A percentile compares a stretch with the other conserved stretches of the same genome.
phyloP scores from a whole-genome alignment of 768 basidiomycete genomes.

The Clathrus columnatus region DNA sequence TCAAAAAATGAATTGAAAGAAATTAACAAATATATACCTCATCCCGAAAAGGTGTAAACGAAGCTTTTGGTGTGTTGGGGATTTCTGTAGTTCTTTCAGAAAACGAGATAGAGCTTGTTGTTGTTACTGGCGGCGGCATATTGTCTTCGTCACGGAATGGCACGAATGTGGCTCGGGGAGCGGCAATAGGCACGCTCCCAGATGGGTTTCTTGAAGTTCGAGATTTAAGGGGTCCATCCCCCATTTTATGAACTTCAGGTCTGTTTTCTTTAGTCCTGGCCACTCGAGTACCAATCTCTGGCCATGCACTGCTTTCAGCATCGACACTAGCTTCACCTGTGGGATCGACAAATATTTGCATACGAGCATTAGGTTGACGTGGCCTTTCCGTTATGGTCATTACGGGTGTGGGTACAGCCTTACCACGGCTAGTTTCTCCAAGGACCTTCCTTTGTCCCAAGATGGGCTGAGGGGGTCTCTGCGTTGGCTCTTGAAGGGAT shows the following conservation, averaged over 20 bases:
- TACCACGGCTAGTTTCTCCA: slow-evolving; percentile 32
- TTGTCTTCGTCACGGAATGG: slow-evolving; percentile 33
- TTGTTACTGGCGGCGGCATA: slow-evolving; percentile 4
- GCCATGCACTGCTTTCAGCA: slow-evolving; percentile 43
- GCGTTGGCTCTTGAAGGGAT: slow-evolving; percentile 25
- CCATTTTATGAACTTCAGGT: slow-evolving; percentile 58
- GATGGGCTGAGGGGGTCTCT: slow-evolving; percentile 18
- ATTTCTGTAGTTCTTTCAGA: slow-evolving; percentile 12
- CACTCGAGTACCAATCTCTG: slow-evolving; percentile 70
- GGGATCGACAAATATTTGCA: slow-evolving; percentile 71
- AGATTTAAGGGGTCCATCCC: slow-evolving; percentile 47
- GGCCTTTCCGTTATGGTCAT: slow-evolving; percentile 16
- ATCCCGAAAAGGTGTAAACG: slow-evolving; percentile 65
- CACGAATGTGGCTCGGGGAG: slow-evolving; percentile 25
- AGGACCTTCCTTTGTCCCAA: slow-evolving; percentile 34
- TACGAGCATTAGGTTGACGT: slow-evolving; percentile 41
- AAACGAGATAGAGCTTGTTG: background rate
- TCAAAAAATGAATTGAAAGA: background rate
- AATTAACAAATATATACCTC: slow-evolving; percentile 38
- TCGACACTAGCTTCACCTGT: slow-evolving; percentile 35
- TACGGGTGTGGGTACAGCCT: slow-evolving; percentile 10
- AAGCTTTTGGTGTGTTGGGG: slow-evolving; percentile 38
- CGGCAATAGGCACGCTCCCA: slow-evolving; percentile 29
- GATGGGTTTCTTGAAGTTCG: slow-evolving; percentile 26
- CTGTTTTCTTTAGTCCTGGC: slow-evolving; percentile 73